Evolutionary conservation across 306 rosid genomes (phyloP), one percentile per base, ranked within the genome.

Genomic region (Albizia julibrissin): DNA sequence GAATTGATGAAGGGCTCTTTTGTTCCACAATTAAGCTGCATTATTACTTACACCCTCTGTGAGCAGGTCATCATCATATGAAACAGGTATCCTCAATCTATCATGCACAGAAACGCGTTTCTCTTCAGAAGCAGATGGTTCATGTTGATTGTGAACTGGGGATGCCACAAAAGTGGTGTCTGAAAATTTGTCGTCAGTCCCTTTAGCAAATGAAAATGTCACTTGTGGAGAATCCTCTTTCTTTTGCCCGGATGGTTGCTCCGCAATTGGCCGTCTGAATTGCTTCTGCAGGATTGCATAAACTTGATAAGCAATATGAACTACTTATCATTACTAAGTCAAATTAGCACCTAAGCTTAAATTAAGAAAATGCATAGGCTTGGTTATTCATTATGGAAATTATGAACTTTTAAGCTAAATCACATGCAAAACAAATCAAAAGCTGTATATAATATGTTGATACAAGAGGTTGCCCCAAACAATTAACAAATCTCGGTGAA

Each of bases 1-100:
- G 47, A 40, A 33, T 84, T 50, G 34, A 56, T 21, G 43, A 72
- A 80, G 37, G 14, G 22, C 71, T 52, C 33, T 56, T 54, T 43
- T 58, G 64, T 64, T 74, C 79, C 56, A 79, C 33, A 73, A 42
- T 85, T 77, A 86, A 72, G 73, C 64, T 69, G 88, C 81, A 81
- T 76, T 84, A 68, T 84, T 83, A 65, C 74, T 80, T 26, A 71
- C 73, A 62, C 10, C 84, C 76, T 74, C 86, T 74, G 85, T 87
- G 27, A 94, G 93, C 61, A 94, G 85, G 39, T 87, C 92, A 75
- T 94, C 97, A 49, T 90, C 98, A 78, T 94, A 92, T 15, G 97
- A 90, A 77, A 91, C 92, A 31, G 94, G 96, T 49, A 83, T 42
- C 88, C 98, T 89, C 81, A 94, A 79, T 79, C 97, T 91, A 21